Percentiles rank a stretch among this genome's conserved stretches.
Conservation (phyloP, 2,329 filamentous ascomycete genomes). For the Fusarium sp. region DNA sequence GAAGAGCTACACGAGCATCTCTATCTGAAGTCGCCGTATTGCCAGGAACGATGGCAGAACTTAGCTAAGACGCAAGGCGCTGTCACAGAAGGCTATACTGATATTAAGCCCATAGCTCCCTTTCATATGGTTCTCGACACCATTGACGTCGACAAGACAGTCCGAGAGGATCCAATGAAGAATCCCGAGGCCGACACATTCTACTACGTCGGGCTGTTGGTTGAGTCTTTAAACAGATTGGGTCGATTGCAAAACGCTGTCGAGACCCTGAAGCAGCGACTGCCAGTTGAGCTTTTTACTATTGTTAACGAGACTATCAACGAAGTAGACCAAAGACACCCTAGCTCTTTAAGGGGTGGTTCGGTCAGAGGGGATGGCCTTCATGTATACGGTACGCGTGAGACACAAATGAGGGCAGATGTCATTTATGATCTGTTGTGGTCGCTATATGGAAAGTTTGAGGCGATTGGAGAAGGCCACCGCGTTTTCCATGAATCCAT, state of each 20-base stretch:
- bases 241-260: slow-evolving; percentile 87
- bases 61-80: slow-evolving; percentile 76
- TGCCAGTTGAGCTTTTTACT: slow-evolving; percentile 92
- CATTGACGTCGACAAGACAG: slow-evolving; percentile 69
- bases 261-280: slow-evolving; percentile 89
- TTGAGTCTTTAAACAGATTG: slow-evolving; percentile 91
- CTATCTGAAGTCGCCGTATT: slow-evolving; percentile 97
- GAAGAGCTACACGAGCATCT: slow-evolving; percentile 97
- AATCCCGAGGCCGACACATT: slow-evolving; percentile 98
- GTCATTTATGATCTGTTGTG: slow-evolving; percentile 92
- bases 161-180: slow-evolving; percentile 88
- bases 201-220: slow-evolving; percentile 86
- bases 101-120: slow-evolving; percentile 60
- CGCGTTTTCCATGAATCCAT: slow-evolving; percentile 94
- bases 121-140: slow-evolving; percentile 71
- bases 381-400: slow-evolving; percentile 73
- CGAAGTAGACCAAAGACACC: slow-evolving; percentile 92
- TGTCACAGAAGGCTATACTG: slow-evolving; percentile 62
- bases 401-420: slow-evolving; percentile 82
- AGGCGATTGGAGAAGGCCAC: slow-evolving; percentile 95
- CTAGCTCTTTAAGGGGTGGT: slow-evolving; percentile 77
- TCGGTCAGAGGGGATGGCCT: slow-evolving; percentile 66
- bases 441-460: slow-evolving; percentile 95
- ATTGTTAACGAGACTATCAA: slow-evolving; percentile 96
- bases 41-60: slow-evolving; percentile 93